Conservation (phyloP, 2,329 filamentous ascomycete species). For the Nigrograna mackinnonii region DNA sequence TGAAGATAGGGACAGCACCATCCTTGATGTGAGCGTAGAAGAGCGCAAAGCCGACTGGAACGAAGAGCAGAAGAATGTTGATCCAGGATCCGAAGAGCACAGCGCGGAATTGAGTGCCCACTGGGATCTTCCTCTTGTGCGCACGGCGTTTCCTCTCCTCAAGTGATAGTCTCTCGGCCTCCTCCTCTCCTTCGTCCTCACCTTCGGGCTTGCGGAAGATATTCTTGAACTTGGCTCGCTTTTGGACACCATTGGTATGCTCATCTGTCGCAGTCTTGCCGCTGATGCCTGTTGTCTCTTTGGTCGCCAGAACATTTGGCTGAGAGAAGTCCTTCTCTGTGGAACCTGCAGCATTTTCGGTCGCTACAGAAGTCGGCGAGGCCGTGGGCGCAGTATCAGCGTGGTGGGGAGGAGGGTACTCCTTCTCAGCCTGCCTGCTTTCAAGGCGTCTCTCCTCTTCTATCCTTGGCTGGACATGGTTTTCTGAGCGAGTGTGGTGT, state of each 20-base stretch:
- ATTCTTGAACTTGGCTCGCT: slow-evolving; percentile 32
- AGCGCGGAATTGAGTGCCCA: slow-evolving; percentile 65
- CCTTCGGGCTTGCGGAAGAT: slow-evolving; percentile 30
- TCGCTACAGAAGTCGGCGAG: slow-evolving; percentile 19
- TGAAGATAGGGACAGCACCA: slow-evolving; percentile 60
- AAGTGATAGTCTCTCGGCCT: slow-evolving; percentile 26
- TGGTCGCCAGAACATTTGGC: slow-evolving; percentile 10
- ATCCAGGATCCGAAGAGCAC: slow-evolving; percentile 84
- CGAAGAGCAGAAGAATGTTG: slow-evolving; percentile 78
- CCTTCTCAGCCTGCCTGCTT: slow-evolving; percentile 26
- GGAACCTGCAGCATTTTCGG: slow-evolving; percentile 11
- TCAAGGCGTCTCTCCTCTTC: slow-evolving; percentile 30
- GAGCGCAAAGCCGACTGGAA: slow-evolving; percentile 75
- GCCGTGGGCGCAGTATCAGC: slow-evolving; percentile 31
- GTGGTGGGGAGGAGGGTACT: slow-evolving; percentile 30
- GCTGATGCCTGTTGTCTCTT: slow-evolving; percentile 21
- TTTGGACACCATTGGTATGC: slow-evolving; percentile 9
- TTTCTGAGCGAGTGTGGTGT: slow-evolving; percentile 27
- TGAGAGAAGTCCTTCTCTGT: not conserved
- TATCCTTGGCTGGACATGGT: slow-evolving; percentile 18
- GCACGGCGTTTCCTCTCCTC: slow-evolving; percentile 36
- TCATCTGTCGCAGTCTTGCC: slow-evolving; percentile 24
- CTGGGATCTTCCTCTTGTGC: slow-evolving; percentile 36
- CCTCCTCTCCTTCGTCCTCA: slow-evolving; percentile 21
- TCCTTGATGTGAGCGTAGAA: slow-evolving; percentile 63